These are phyloP conservation scores for Saccharomyces hybrid DNA, from an alignment of 1,139 yeast genomes.

Conservation along the genomic window DNA sequence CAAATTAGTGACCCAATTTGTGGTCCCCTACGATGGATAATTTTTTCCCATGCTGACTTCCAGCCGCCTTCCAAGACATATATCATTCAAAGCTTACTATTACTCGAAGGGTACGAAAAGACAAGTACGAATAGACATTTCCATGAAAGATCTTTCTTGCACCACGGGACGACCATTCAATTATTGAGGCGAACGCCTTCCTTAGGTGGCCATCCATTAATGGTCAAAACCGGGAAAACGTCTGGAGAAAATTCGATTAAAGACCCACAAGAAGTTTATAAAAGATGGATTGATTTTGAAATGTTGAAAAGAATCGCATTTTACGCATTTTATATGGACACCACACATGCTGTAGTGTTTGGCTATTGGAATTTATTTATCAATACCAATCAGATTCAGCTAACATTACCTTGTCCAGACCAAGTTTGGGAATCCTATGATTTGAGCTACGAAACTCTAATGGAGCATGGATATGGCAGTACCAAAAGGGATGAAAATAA, in stretches of 20 bases:
- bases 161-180: conserved; percentile 72
- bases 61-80: conserved; percentile 52
- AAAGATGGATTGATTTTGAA: conserved; percentile 71
- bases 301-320: conserved; percentile 70
- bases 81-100: conserved; percentile 56
- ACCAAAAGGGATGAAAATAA: conserved; percentile 10
- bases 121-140: conserved; percentile 47
- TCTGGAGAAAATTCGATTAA: conserved; percentile 23
- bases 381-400: conserved; percentile 55
- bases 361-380: conserved; percentile 68
- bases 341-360: conserved; percentile 71
- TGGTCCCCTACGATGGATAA: conserved; percentile 53
- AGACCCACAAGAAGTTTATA: conserved; percentile 37
- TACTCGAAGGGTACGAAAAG: conserved; percentile 64
- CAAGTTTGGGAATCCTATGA: conserved; percentile 59
- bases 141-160: conserved; percentile 71
- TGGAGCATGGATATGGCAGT: conserved; percentile 22
- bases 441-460: conserved; percentile 22
- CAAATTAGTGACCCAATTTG: conserved; percentile 44
- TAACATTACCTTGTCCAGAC: conserved; percentile 74
- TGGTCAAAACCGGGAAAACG: conserved; percentile 27
- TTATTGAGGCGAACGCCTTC: conserved; percentile 64
- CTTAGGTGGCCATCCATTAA: conserved; percentile 58
- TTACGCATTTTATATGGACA: conserved; percentile 74
- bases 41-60: conserved; percentile 54